Conservation (phyloP, 208 protist species). For the Crithidia sp. region DNA sequence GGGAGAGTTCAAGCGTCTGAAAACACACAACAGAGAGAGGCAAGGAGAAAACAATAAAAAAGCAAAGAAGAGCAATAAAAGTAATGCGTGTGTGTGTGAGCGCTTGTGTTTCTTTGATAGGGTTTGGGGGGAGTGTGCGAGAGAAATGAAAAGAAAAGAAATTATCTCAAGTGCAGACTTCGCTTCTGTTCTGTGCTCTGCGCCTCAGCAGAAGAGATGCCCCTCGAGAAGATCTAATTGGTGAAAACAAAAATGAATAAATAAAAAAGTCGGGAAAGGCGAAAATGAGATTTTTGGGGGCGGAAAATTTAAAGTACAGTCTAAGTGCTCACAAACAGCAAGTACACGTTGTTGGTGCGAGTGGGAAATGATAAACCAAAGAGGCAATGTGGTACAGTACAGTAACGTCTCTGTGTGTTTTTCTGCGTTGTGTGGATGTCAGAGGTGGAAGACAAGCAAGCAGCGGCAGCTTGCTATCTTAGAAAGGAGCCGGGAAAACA, state of each 20-base stretch:
- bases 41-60: neutral
- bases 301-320: no score
- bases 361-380: neutral
- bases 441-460: no score
- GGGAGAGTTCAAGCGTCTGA: no score
- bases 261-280: conserved; percentile 17
- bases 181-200: no score
- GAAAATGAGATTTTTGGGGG: neutral
- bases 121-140: neutral
- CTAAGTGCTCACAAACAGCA: no score
- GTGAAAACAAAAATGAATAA: conserved; percentile 24
- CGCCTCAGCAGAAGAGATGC: no score
- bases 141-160: conserved; percentile 23
- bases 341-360: neutral
- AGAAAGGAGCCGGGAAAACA: no score
- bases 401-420: no score
- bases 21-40: neutral
- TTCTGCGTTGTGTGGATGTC: no score
- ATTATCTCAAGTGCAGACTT: neutral
- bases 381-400: no score
- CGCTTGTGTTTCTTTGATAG: neutral
- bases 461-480: no score
- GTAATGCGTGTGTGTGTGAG: neutral
- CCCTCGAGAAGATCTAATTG: neutral
- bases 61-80: neutral